A percentile compares a stretch with the other conserved stretches of the same genome.
Conservation (phyloP, 1,284 basidiomycete genomes). For the Porodaedalea pini region DNA sequence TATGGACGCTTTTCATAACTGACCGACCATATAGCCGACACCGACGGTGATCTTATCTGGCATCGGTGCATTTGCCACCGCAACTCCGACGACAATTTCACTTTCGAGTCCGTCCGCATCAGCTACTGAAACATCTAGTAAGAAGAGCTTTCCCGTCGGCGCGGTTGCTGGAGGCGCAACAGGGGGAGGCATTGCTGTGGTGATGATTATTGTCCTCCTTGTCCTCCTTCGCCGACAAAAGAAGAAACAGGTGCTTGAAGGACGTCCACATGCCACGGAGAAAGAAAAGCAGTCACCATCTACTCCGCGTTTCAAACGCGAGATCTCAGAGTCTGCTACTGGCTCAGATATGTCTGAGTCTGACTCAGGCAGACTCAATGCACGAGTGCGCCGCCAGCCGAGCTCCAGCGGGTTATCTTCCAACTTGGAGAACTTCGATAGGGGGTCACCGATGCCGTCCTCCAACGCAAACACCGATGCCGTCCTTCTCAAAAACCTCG, state of each 20-base stretch:
- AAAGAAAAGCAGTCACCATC: neutral
- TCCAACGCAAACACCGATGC: neutral
- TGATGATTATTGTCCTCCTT: slow-evolving; percentile 1
- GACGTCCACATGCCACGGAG: neutral
- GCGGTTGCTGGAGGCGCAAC: slow-evolving; percentile 9
- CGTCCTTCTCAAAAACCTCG: neutral
- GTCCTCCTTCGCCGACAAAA: neutral
- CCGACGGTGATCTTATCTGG: slow-evolving; percentile 10
- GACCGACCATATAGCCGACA: slow-evolving; percentile 2
- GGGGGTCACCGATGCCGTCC: neutral
- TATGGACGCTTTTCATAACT: neutral
- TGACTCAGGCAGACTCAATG: neutral
- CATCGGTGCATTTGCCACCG: slow-evolving; percentile 14
- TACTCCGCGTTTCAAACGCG: neutral
- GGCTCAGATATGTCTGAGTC: neutral
- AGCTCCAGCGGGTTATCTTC: neutral
- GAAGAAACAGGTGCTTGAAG: neutral
- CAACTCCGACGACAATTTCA: slow-evolving; percentile 2
- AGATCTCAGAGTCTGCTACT: neutral
- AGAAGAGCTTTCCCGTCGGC: neutral
- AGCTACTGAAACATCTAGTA: neutral
- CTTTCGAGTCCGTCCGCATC: neutral
- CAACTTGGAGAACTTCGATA: neutral
- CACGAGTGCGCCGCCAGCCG: neutral
- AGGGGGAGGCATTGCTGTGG: neutral